These are phyloP conservation scores for Aechmea fasciata DNA, from an alignment of 176 grass and related monocot genomes.

Conservation along the genomic window DNA sequence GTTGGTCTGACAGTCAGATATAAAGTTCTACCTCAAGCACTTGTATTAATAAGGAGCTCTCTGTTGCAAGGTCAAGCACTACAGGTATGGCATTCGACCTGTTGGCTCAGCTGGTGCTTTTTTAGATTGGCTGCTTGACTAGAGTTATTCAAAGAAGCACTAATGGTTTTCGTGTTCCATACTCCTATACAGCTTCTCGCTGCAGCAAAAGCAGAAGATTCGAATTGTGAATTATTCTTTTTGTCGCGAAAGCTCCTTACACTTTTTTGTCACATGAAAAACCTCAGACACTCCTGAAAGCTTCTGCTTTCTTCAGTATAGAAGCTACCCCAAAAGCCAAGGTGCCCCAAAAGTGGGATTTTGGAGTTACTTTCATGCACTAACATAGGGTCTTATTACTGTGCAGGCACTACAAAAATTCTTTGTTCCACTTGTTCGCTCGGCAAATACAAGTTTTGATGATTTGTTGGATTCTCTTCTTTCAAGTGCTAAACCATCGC, in stretches of 20 bases:
- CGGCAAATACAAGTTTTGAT: slow-evolving; percentile 80
- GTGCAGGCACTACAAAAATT: slow-evolving; percentile 71
- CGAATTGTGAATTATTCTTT: too few relatives aligned
- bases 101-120: background rate
- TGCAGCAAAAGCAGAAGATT: too few relatives aligned
- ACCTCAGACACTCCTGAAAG: too few relatives aligned
- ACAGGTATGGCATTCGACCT: slow-evolving; percentile 34
- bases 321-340: too few relatives aligned
- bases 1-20: slow-evolving; percentile 59
- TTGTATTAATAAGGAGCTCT: slow-evolving; percentile 77
- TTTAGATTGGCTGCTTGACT: background rate
- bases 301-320: too few relatives aligned
- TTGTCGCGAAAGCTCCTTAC: too few relatives aligned
- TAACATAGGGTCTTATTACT: slow-evolving; percentile 13
- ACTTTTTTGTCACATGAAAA: too few relatives aligned
- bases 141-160: too few relatives aligned
- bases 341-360: too few relatives aligned
- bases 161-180: too few relatives aligned
- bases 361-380: background rate
- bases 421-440: slow-evolving; percentile 71
- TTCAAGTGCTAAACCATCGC: slow-evolving; percentile 65
- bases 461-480: slow-evolving; percentile 74
- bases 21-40: slow-evolving; percentile 84
- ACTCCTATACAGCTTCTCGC: too few relatives aligned
- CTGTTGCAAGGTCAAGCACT: slow-evolving; percentile 87